Percentiles rank a stretch among this genome's conserved stretches.
Evolutionary conservation across 345 rosid genomes (phyloP).

Genomic region (Murraya koenigii): DNA sequence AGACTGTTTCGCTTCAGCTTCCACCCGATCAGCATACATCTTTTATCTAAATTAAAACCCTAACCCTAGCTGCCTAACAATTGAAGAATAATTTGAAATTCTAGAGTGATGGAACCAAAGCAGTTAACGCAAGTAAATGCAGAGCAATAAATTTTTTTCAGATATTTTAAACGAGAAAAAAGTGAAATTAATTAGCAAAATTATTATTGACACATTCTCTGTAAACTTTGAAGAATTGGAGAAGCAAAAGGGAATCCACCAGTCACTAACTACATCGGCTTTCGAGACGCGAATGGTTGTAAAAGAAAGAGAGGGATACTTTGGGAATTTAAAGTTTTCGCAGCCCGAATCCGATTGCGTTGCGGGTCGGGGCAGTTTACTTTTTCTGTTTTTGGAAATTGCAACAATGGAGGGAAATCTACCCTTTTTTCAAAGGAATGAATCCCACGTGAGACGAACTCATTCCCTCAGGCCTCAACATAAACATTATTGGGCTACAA

Average conservation of each 20-base stretch:
- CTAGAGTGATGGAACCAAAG: not conserved
- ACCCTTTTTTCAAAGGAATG: too few species aligned
- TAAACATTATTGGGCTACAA: too few species aligned
- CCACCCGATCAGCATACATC: slow-evolving; percentile 96
- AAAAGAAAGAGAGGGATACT: not conserved
- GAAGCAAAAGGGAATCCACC: not conserved
- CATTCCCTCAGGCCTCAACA: too few species aligned
- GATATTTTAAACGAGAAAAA: not conserved
- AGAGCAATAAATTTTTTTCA: too few species aligned
- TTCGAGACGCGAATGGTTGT: not conserved
- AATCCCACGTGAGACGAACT: too few species aligned
- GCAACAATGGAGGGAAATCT: too few species aligned
- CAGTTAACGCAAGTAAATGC: not conserved
- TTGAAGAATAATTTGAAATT: not conserved
- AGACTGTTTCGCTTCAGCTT: slow-evolving; percentile 53
- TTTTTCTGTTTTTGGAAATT: too few species aligned
- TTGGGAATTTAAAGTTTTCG: not conserved
- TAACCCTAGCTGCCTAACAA: slow-evolving; percentile 14
- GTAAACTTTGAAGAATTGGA: not conserved
- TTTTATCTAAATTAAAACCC: slow-evolving; percentile 39
- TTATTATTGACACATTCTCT: too few species aligned
- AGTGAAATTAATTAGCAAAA: not conserved
- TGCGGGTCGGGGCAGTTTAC: not conserved
- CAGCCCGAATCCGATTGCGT: not conserved
- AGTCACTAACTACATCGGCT: too few species aligned